Evolutionary conservation across 441 rosid species (phyloP), one percentile per base, ranked within the genome.

Genomic region (Erysimum pusillum): DNA sequence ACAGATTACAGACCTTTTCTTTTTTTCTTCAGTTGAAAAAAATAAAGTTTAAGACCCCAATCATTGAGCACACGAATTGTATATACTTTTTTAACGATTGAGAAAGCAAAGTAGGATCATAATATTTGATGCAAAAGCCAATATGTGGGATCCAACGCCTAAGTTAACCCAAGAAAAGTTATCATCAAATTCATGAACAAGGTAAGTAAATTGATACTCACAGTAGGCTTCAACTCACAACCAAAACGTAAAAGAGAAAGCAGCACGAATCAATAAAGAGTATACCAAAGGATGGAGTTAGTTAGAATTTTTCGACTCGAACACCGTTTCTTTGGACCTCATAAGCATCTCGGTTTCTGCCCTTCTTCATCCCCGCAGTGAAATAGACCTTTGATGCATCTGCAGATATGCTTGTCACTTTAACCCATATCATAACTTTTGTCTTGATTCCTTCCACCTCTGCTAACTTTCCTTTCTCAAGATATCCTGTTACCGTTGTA

Each of bases 361-460:
- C 71, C 77, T 90, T 93, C 89, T 85, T 96, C 88, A 96, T 76
- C 22, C 99, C 96, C 0, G 92, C 93, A 3, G 85, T 85, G 81
- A 96, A 85, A 74, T 89, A 84, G 25, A 96, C 88, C 84, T 91
- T 96, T 2, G 94, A 56, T 41, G 88, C 88, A 18, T 88, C 96
- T 12, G 94, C 79, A 18, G 92, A 73, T 62, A 96, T 91, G 58
- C 79, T 73, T 8, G 90, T 89, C 63, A 96, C 96, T 77, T 93
- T 91, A 25, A 91, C 88, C 99, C 99, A 91, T 35, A 93, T 80
- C 86, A 96, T 69, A 36, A 90, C 88, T 79, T 93, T 96, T 0
- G 97, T 91, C 87, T 96, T 91, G 84, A 96, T 82, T 63, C 99
- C 99, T 72, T 89, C 97, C 63, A 93, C 80, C 6, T 96, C 97